A percentile compares a stretch with the other conserved stretches of the same genome.
phyloP scores from a whole-genome alignment of 176 grass and related monocot genomes.

The Zea luxurians region DNA sequence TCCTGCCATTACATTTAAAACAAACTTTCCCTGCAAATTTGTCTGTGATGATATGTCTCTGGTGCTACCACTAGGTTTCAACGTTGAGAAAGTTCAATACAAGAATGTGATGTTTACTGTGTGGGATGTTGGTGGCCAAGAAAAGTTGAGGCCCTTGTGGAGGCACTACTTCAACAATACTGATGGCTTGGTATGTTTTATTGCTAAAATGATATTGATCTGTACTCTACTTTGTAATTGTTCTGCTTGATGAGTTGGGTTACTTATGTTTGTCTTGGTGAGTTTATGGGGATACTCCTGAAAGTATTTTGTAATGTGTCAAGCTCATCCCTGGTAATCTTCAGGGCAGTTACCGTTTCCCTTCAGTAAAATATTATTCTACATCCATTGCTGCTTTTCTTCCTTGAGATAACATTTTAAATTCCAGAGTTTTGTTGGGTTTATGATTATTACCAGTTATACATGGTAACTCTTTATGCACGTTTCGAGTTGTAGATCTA shows the following conservation, averaged over 20 bases:
- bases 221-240: not conserved
- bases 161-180: conserved; percentile 85
- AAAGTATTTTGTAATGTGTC: conserved; percentile 8
- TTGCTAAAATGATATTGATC: not conserved
- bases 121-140: conserved; percentile 88
- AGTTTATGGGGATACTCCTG: not conserved
- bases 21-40: not conserved
- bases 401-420: not conserved
- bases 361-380: not conserved
- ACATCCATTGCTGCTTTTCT: not conserved
- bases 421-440: not conserved
- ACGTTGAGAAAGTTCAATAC: conserved; percentile 85
- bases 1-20: too few relatives aligned
- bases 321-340: not conserved
- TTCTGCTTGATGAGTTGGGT: not conserved
- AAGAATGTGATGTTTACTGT: conserved; percentile 83
- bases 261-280: conserved; percentile 16
- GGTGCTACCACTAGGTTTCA: conserved; percentile 55
- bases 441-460: not conserved
- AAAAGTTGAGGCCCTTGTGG: conserved; percentile 80
- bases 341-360: not conserved
- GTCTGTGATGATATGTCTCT: not conserved
- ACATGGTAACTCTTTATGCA: conserved; percentile 7
- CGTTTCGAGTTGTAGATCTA: conserved; percentile 60
- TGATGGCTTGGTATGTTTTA: conserved; percentile 66